These are phyloP conservation scores for Alternaria angustiovoidea DNA, from an alignment of 2,329 filamentous ascomycete species.

Conservation along the genomic window DNA sequence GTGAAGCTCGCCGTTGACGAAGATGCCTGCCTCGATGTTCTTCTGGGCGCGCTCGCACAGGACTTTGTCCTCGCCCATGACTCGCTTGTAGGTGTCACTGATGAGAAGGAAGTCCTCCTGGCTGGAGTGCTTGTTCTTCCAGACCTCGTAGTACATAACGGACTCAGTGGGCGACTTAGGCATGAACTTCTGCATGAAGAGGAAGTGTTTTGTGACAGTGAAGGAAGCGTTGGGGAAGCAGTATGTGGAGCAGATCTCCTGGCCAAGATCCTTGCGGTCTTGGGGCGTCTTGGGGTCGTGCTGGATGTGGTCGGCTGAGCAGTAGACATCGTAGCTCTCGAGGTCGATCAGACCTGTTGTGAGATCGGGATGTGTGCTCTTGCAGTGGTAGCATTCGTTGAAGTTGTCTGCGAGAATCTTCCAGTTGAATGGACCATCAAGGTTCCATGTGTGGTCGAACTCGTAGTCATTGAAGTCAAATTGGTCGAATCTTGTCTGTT, in stretches of 20 bases:
- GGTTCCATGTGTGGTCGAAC: constrained; percentile 53
- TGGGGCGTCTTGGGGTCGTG: constrained; percentile 43
- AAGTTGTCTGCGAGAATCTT: constrained; percentile 63
- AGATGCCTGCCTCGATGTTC: constrained; percentile 69
- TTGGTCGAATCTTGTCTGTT: constrained; percentile 45
- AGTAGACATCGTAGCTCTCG: constrained; percentile 57
- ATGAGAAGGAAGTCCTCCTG: constrained; percentile 67
- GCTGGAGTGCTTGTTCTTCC: constrained; percentile 66
- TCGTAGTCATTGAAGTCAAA: constrained; percentile 54
- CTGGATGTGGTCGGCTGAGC: constrained; percentile 42
- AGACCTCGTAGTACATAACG: constrained; percentile 70
- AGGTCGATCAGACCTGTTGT: constrained; percentile 64
- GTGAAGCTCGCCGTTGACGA: constrained; percentile 70
- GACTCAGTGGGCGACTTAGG: constrained; percentile 61
- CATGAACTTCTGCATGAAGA: constrained; percentile 70
- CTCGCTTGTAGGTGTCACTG: constrained; percentile 67
- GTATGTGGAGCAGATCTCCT: constrained; percentile 43
- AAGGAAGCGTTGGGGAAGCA: constrained; percentile 44
- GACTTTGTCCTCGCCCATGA: constrained; percentile 71
- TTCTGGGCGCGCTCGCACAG: constrained; percentile 67
- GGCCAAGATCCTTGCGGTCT: constrained; percentile 33
- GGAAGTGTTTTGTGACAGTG: constrained; percentile 59
- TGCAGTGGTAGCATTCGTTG: constrained; percentile 72
- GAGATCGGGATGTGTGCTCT: constrained; percentile 66
- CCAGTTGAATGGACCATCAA: constrained; percentile 47